Percentiles rank a stretch among this genome's conserved stretches.
phyloP scores from a whole-genome alignment of 2,329 filamentous ascomycete species.

The Paraconiothyrium brasiliense region DNA sequence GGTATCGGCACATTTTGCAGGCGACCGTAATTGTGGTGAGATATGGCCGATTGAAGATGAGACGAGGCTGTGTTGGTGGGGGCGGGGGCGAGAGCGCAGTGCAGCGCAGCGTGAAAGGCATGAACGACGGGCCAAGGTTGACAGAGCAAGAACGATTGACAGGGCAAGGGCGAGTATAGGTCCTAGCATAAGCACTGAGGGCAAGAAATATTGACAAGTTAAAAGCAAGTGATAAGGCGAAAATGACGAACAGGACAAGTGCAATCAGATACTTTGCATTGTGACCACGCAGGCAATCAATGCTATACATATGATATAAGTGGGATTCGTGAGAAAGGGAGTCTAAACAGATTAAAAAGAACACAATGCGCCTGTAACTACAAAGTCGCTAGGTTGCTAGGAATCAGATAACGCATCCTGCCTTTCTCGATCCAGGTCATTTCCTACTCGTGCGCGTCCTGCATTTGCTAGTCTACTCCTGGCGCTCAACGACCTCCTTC shows the following conservation, averaged over 20 bases:
- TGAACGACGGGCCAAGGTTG: background rate
- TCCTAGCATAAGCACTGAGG: no score
- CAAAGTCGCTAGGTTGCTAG: background rate
- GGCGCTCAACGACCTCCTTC: slow-evolving; percentile 43
- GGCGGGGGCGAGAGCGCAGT: background rate
- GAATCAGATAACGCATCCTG: background rate
- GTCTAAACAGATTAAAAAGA: background rate
- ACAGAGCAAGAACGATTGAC: background rate
- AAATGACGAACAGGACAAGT: no score
- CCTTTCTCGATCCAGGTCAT: background rate
- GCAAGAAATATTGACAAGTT: no score
- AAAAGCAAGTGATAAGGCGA: no score
- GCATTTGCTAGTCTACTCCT: slow-evolving; percentile 24
- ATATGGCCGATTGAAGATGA: background rate
- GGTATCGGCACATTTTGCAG: background rate
- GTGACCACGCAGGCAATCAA: background rate
- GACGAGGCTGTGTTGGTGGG: background rate
- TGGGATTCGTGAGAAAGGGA: slow-evolving; percentile 3
- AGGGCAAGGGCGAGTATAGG: no score
- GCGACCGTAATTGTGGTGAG: no score
- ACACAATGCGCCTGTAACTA: background rate
- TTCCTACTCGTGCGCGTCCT: background rate
- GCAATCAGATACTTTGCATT: background rate
- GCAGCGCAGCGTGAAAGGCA: background rate
- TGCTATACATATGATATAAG: background rate